Base-by-base conservation (phyloP, 2,329 filamentous ascomycete species). In the Cordyceps cateniannulata region DNA sequence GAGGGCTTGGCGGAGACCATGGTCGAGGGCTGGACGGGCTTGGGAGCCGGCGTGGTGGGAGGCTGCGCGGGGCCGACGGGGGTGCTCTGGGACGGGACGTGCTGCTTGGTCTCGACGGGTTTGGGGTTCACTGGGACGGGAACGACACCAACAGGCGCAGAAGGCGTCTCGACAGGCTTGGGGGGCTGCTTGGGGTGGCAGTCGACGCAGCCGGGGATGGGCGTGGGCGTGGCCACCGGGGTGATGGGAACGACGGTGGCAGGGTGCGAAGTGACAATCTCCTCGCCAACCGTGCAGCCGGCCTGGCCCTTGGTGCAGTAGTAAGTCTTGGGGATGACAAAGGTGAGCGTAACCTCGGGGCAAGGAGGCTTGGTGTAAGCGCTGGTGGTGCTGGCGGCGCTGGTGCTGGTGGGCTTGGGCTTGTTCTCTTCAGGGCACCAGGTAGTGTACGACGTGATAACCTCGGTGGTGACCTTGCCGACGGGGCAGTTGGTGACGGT, bases 401-500 rank as follows among this genome's bases (percentile, higher is more conserved):
- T 55, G 32, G 61, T 59, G 44, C 47, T 38, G 52, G 59, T 52
- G 18, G 57, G 40, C 58, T 60, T 60, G 29, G 58, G 14, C 44
- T 45, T 32, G 5, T 44, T 62, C 40, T 62, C 59, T 10, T 71
- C 69, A 10, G 75, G 75, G 71, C 72, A 77, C 53, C 77, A 69
- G 7, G 74, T 76, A 25, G 73, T 76, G 60, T 72, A 73, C 54
- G 55, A 50, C 9, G 67, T 62, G 61, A 75, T 69, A 53, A 74
- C 68, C 61, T 71, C 68, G 1, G 73, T 73, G 35, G 68, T 71
- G 59, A 72, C 66, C 20, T 69, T 63, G 38, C 72, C 70, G 59
- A 70, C 68, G 10, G 69, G 69, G 68, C 83, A 85, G 79, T 82
- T 70, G 65, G 77, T 76, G 63, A 81, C 77, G 60, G 72, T 75